Base-by-base conservation (phyloP, 2,329 filamentous ascomycete species). In the Fusarium setosum region DNA sequence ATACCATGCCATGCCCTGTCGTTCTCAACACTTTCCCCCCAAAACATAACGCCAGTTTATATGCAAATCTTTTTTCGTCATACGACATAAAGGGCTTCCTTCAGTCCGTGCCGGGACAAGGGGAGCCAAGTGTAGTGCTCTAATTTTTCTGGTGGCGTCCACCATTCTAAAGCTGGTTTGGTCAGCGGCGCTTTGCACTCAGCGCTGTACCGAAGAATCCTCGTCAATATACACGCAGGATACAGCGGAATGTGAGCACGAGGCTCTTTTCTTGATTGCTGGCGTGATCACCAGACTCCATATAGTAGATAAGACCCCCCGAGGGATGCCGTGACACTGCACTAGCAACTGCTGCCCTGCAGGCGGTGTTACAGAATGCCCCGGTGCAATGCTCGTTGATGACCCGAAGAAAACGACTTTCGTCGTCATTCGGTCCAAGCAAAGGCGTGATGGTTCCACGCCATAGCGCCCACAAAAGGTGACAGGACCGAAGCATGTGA, bases 31-130 rank as follows among this genome's bases (percentile, higher is more conserved):
- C 41, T 29, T 54, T 59, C 53, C 58, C 40, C 59, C 49, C 52
- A 41, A 63, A 63, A 55, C 50, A 53, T 40, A 61, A 67, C 65
- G 66, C 55, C 55, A 24, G 51, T 61, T 56, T 58, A 56, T 41
- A 67, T 66, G 61, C 51, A 52, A n/a, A 51, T 41, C 63, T 31
- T 26, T 57, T 53, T 58, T 64, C 40, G 38, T 64, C 42, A 56
- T 26, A 56, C 48, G 38, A 44, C 49, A 68, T 56, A 31, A 24
- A 21, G 31, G 42, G 11, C 5, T 41, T 45, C 26, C 12, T 32
- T n/a, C 29, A 37, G 32, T 49, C 32, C 42, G 23, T 45, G n/a
- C 40, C 15, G 26, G n/a, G 23, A 26, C 35, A 38, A 29, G n/a
- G 21, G 21, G 44, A 38, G 18, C 26, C 24, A 20, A 15, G 20